Evolutionary conservation across 2,329 filamentous ascomycete genomes (phyloP).

Genomic region (Pleurostoma richardsiae): DNA sequence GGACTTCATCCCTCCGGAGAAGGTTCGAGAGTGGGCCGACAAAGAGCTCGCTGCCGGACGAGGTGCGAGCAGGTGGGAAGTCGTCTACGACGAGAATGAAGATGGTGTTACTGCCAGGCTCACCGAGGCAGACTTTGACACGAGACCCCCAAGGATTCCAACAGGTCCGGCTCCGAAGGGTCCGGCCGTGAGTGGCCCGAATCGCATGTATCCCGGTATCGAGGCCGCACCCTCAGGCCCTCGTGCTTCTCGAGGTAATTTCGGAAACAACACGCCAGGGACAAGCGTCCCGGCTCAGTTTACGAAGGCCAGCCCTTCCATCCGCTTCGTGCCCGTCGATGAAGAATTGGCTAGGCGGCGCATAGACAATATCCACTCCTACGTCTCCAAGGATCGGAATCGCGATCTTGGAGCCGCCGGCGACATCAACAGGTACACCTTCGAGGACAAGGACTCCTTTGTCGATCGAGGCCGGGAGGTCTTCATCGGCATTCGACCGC

Average conservation of each 20-base stretch:
- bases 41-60: constrained; percentile 51
- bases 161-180: constrained; percentile 8
- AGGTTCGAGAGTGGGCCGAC: constrained; percentile 68
- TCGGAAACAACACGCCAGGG: constrained; percentile 3
- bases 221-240: constrained; percentile 19
- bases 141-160: constrained; percentile 9
- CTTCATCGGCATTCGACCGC: constrained; percentile 58
- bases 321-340: constrained; percentile 53
- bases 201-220: constrained; percentile 11
- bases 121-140: constrained; percentile 36
- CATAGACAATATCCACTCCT: constrained; percentile 48
- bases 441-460: constrained; percentile 60
- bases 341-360: constrained; percentile 60
- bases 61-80: constrained; percentile 58
- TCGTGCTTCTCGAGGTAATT: constrained; percentile 3
- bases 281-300: not conserved
- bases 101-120: constrained; percentile 53
- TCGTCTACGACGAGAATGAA: constrained; percentile 59
- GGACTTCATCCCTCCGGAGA: constrained; percentile 80
- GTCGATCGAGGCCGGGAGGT: constrained; percentile 71
- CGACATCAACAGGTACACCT: constrained; percentile 66
- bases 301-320: constrained; percentile 27
- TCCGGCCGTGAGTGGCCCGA: constrained; percentile 12
- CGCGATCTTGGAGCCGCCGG: constrained; percentile 36
- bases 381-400: constrained; percentile 24